These are phyloP conservation scores for Ustilago vetiveriae DNA, from an alignment of 1,284 basidiomycete genomes.

Conservation along the genomic window DNA sequence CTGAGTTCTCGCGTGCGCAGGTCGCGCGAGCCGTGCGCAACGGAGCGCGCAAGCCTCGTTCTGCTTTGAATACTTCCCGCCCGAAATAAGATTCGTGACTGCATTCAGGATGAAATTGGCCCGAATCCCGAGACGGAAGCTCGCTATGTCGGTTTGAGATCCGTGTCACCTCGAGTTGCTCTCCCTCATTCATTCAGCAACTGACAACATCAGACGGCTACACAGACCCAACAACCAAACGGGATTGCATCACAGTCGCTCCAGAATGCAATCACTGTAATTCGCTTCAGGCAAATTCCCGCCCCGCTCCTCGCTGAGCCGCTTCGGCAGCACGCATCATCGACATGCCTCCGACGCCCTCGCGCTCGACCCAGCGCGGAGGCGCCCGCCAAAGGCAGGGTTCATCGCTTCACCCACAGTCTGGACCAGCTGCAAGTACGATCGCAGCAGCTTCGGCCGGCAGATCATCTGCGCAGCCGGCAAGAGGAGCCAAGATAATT, in stretches of 20 bases:
- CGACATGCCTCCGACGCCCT: conserved; percentile 33
- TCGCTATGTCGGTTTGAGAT: too few species aligned
- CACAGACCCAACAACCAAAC: too few species aligned
- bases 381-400: conserved; percentile 35
- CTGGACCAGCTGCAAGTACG: conserved; percentile 2
- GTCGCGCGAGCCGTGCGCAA: too few species aligned
- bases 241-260: too few species aligned
- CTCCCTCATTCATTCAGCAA: too few species aligned
- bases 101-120: too few species aligned
- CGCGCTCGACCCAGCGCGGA: conserved; percentile 29
- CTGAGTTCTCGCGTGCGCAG: background rate
- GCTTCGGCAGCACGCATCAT: conserved; percentile 1
- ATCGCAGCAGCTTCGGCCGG: conserved; percentile 7
- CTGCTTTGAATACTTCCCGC: too few species aligned
- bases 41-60: too few species aligned
- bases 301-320: background rate
- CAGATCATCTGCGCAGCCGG: conserved; percentile 8
- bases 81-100: too few species aligned
- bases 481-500: conserved; percentile 16
- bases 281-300: background rate
- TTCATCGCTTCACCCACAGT: conserved; percentile 33
- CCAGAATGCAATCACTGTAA: conserved; percentile 5
- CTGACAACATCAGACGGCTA: too few species aligned
- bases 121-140: too few species aligned
- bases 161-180: too few species aligned